These are phyloP conservation scores for Termitomyces sp. DNA, from an alignment of 768 basidiomycete species.

Conservation along the genomic window DNA sequence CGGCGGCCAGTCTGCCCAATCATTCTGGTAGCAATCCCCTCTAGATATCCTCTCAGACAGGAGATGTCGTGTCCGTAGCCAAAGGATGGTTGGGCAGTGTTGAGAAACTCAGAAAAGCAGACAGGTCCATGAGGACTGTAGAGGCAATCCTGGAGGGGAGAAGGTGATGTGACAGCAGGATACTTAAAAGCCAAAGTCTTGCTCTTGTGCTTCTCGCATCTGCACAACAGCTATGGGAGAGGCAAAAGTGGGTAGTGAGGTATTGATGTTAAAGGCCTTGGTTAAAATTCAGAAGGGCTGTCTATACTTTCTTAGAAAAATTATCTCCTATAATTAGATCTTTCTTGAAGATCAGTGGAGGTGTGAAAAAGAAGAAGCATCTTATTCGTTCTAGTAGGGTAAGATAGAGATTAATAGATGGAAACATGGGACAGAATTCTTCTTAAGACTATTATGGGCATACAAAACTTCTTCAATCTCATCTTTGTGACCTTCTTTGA, in stretches of 20 bases:
- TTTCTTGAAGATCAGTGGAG: conserved; percentile 7
- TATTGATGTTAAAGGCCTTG: conserved; percentile 11
- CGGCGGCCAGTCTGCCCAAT: too few species aligned
- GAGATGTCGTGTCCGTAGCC: background rate
- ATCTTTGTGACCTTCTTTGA: conserved; percentile 1
- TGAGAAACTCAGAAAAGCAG: conserved; percentile 4
- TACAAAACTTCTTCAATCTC: conserved; percentile 5
- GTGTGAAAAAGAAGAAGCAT: conserved; percentile 3
- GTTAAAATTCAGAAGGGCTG: background rate
- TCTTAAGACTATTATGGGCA: conserved; percentile 10
- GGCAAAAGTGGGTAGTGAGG: conserved; percentile 16
- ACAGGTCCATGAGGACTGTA: background rate
- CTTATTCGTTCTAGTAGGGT: background rate
- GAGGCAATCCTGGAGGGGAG: conserved; percentile 1
- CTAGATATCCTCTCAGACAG: conserved; percentile 7
- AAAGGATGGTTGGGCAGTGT: background rate
- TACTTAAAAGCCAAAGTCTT: background rate
- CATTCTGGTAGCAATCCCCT: background rate
- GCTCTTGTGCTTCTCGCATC: conserved; percentile 5
- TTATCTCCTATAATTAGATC: background rate
- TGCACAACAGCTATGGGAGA: conserved; percentile 4
- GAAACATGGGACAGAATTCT: conserved; percentile 14
- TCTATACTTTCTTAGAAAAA: background rate
- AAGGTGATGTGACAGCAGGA: conserved; percentile 1
- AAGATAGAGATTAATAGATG: conserved; percentile 3